Evolutionary conservation across 2,329 filamentous ascomycete genomes (phyloP), one percentile per base, ranked within the genome.

Genomic region (Diaporthe ilicicola): DNA sequence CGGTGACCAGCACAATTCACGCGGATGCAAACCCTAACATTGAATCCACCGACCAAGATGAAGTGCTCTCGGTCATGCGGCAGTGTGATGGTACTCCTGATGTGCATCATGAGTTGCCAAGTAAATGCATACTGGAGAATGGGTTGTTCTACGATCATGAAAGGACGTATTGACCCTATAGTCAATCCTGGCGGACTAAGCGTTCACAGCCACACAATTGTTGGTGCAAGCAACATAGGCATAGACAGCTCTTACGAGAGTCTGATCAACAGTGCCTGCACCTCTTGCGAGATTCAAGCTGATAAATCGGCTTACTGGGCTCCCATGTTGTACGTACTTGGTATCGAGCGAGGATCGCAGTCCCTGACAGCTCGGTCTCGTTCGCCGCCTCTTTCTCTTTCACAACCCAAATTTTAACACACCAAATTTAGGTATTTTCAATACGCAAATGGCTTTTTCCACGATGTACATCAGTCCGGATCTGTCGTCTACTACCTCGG

Each of bases 241-340:
- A 79, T 86, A 72, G 80, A 78, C 34, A 79, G 84, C 44, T 82
- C 80, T 37, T 84, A 80, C 75, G 81, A 83, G 4, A 78, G 82
- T 55, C 81, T 91, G 19, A 78, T 82, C 19, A 73, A 76, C 1
- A 86, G 86, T 22, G 79, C 82, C 44, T 91, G 89, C 78, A 90
- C 88, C 0, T 88, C 87, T 22, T 91, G 88, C 76, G 84, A 81
- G 9, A 85, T 91, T 39, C 83, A 80, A 34, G 82, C 89, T 77
- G 89, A 91, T 77, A 86, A 86, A 74, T 91, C 89, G 27, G 86
- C 84, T 4, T 91, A 91, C 79, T 91, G 88, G 87, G 84, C 85
- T n/a, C 89, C 89, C 2, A 81, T 84, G 37, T 77, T 91, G 72
- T 89, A 90, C 13, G 56, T 44, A 9, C 24, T 79, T 91, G 2